Evolutionary conservation across 2,329 filamentous ascomycete species (phyloP), one percentile per base, ranked within the genome.

Genomic region (Hansfordia pulvinata): DNA sequence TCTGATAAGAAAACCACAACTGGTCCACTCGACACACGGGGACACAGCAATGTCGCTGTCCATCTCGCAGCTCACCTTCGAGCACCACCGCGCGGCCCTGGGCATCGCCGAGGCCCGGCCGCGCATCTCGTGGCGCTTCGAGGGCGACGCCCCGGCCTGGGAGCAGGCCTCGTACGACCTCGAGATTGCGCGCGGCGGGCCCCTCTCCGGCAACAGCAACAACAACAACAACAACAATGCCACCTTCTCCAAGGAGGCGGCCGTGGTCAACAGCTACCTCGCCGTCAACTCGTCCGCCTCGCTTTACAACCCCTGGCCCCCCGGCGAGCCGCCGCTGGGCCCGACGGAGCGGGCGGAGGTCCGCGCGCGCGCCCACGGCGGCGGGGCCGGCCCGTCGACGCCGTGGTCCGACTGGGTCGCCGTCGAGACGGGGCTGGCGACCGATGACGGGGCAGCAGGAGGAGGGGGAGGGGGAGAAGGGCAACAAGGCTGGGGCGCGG

Each of bases 281-380:
- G 10, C 23, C 24, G 12, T 23, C 25, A 22, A 31, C 14, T 53
- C 54, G 1, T 36, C 49, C 1, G 34, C 45, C 0, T 62, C 60
- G 0, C 36, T 58, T 4, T 47, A 57, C 2, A 50, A 62, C 0
- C 52, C 54, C 1, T 66, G 61, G 61, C 60, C 60, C 1, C 49
- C 48, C n/a, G n/a, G n/a, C n/a, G n/a, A n/a, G 4, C 28, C 35
- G 2, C 38, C 49, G 2, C 43, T 58, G 0, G 27, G 27, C 2
- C 42, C 47, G 1, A 31, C 46, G 0, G 47, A 57, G 19, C 35
- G 38, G 3, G 55, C 48, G 0, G 35, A 30, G 1, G 44, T 57
- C 2, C 40, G 54, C 2, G 49, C 53, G 2, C 43, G 42, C 7
- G 52, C 50, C 0, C 46, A 49, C 10, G 49, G 52, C 2, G 22